phyloP scores from a whole-genome alignment of 108 stramenopile genomes.

The Fistulifera pelliculosa region DNA sequence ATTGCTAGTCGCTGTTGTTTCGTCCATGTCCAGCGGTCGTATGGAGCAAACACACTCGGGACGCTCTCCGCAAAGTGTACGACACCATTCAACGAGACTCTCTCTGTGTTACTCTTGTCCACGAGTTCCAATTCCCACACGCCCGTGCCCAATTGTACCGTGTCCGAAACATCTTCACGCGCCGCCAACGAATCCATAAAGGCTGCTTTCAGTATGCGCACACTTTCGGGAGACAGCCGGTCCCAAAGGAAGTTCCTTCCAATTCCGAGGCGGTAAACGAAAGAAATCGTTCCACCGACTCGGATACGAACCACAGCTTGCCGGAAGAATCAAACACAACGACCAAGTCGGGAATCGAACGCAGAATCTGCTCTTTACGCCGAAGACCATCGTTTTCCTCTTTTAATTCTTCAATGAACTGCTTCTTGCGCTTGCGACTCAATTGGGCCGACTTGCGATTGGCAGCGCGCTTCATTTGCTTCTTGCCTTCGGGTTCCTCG shows the following conservation, averaged over 20 bases:
- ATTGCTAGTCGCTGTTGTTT: neutral
- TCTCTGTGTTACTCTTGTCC: conserved; percentile 31
- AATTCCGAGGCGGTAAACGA: conserved; percentile 35
- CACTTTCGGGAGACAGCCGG: conserved; percentile 51
- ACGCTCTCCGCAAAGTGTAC: conserved; percentile 71
- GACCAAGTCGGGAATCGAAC: conserved; percentile 73
- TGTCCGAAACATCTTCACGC: conserved; percentile 41
- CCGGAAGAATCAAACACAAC: conserved; percentile 81
- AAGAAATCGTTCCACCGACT: conserved; percentile 50
- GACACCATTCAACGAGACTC: conserved; percentile 64
- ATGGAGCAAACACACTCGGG: conserved; percentile 84
- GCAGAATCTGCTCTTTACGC: conserved; percentile 72
- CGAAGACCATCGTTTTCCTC: conserved; percentile 74
- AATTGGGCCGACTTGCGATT: conserved; percentile 88
- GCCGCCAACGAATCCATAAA: conserved; percentile 84
- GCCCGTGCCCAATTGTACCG: conserved; percentile 55
- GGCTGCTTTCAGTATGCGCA: conserved; percentile 69
- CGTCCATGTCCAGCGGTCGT: conserved; percentile 27
- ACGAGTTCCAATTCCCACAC: conserved; percentile 53
- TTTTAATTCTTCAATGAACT: conserved; percentile 88
- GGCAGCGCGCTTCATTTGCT: conserved; percentile 65
- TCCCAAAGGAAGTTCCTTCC: conserved; percentile 71
- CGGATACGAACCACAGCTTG: conserved; percentile 61
- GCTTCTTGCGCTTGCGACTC: conserved; percentile 89
- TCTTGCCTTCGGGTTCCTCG: conserved; percentile 46